These are phyloP conservation scores for Pseudoturritis turrita DNA, from an alignment of 345 rosid genomes.

Conservation along the genomic window DNA sequence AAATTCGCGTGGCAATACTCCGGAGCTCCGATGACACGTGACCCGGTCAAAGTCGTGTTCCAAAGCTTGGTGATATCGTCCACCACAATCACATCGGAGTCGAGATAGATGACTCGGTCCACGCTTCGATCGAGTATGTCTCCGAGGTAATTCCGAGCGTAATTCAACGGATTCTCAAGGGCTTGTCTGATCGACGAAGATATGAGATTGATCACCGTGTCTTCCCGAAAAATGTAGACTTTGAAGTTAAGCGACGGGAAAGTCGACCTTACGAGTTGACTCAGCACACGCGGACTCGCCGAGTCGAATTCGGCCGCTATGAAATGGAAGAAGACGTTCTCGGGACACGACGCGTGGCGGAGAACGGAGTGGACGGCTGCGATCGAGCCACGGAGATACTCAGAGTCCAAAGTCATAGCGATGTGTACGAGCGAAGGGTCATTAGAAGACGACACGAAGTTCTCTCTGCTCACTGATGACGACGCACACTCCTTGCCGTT, in stretches of 20 bases:
- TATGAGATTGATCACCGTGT: slow-evolving; percentile 72
- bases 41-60: slow-evolving; percentile 49
- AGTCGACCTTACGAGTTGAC: slow-evolving; percentile 79
- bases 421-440: slow-evolving; percentile 75
- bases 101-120: slow-evolving; percentile 89
- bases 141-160: slow-evolving; percentile 86
- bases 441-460: slow-evolving; percentile 41
- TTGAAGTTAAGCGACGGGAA: slow-evolving; percentile 90
- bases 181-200: slow-evolving; percentile 88
- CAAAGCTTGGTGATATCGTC: slow-evolving; percentile 86
- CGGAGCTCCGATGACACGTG: slow-evolving; percentile 87
- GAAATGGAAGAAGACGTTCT: slow-evolving; percentile 81
- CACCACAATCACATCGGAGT: slow-evolving; percentile 81
- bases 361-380: slow-evolving; percentile 97
- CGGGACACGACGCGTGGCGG: slow-evolving; percentile 94
- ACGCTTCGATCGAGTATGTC: slow-evolving; percentile 75
- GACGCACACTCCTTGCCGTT: slow-evolving; percentile 68
- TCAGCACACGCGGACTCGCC: slow-evolving; percentile 72
- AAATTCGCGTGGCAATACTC: slow-evolving; percentile 95
- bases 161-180: slow-evolving; percentile 86
- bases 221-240: slow-evolving; percentile 87
- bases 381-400: slow-evolving; percentile 89
- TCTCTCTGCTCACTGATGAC: slow-evolving; percentile 14
- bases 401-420: slow-evolving; percentile 95
- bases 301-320: slow-evolving; percentile 88